Base-by-base conservation (phyloP, 2,329 filamentous ascomycete genomes). In the Pseudogymnoascus verrucosus region DNA sequence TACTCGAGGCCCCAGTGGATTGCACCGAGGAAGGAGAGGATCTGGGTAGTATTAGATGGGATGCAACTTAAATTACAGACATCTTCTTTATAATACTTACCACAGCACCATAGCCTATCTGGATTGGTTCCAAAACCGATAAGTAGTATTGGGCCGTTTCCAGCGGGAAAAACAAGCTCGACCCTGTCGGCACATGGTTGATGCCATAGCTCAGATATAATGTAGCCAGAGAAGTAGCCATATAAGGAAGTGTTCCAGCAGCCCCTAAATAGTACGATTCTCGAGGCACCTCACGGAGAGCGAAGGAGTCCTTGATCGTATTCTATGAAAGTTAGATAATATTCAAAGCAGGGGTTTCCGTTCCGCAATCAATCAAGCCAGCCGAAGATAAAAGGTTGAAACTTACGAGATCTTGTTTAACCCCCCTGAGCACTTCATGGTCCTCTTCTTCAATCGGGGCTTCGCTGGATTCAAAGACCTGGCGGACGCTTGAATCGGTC, bases 1-100 rank as follows among this genome's bases (percentile, higher is more conserved):
- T 88, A 96, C 76, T 96, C 92, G 16, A 96, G 81, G 63, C 93
- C 93, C 93, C 84, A 97, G 76, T 97, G 93, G 71, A 96, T 87
- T 36, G 93, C 93, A 51, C 93, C 93, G 1, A 97, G 84, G 81
- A 96, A 97, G 28, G 92, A 96, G 70, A 96, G 89, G 71, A 96
- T 95, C 86, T 89, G 54, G 63, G 10, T 14, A 26, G 16, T 1
- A 42, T 37, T 26, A 42, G 51, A 5, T 57, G 68, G 12, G 7
- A 31, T 40, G 39, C 37, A 37, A n/a, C 57, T 39, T 57, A 54
- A 28, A 26, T 3, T 65, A 54, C 63, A 61, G 63, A 31, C 47
- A 21, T 39, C 14, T 36, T n/a, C 40, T n/a, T 57, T 19, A 26
- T 26, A 31, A 36, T 31, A 81, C 85, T 75, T 79, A 89, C 86